These are phyloP conservation scores for Neofusicoccum umdonicola DNA, from an alignment of 2,329 filamentous ascomycete genomes.

Conservation along the genomic window DNA sequence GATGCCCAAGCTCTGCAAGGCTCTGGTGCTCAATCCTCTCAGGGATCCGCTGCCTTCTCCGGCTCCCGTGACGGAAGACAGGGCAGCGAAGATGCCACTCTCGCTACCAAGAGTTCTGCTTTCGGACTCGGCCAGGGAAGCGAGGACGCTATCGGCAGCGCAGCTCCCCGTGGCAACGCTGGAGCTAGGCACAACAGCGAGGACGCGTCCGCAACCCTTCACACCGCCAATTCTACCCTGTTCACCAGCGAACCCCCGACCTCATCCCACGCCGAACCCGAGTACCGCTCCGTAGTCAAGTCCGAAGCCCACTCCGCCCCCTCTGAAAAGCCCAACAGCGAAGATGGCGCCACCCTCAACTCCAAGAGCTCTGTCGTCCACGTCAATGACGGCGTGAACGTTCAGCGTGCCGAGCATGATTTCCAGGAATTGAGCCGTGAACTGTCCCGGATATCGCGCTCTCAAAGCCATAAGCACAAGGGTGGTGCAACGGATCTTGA, in stretches of 20 bases:
- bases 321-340: constrained; percentile 7
- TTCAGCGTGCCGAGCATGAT: constrained; percentile 66
- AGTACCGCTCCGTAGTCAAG: constrained; percentile 8
- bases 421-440: constrained; percentile 63
- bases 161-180: neutral
- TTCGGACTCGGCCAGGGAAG: neutral
- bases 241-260: neutral
- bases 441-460: constrained; percentile 43
- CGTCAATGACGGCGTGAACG: constrained; percentile 40
- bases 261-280: neutral
- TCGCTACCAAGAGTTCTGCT: neutral
- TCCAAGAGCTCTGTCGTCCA: constrained; percentile 13
- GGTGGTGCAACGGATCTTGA: constrained; percentile 53
- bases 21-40: neutral
- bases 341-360: constrained; percentile 10
- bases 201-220: neutral
- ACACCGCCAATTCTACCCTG: neutral
- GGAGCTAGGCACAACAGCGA: neutral
- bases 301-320: neutral
- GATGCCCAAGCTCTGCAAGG: too few relatives aligned
- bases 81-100: neutral
- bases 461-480: constrained; percentile 43
- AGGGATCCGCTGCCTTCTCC: neutral
- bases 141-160: neutral
- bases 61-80: neutral